phyloP scores from a whole-genome alignment of 2,329 filamentous ascomycete genomes.

The Trichophyton verrucosum region DNA sequence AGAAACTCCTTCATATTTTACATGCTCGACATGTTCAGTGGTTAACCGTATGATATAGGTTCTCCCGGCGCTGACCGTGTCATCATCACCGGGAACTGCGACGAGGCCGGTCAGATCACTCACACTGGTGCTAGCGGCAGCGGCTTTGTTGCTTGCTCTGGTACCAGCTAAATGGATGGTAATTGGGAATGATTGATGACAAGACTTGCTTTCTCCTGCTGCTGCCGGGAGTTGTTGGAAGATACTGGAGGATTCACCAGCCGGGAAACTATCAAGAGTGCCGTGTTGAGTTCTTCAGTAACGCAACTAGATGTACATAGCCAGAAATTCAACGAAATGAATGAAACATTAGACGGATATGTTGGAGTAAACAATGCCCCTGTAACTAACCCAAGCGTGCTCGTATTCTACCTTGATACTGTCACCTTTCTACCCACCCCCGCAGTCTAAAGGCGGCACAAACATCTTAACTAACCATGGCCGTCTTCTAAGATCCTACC shows the following conservation, averaged over 20 bases:
- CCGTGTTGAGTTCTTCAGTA: not conserved
- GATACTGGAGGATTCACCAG: not conserved
- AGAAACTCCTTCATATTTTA: not conserved
- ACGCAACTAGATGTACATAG: not conserved
- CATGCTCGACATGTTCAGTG: not conserved
- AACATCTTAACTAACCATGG: too few relatives aligned
- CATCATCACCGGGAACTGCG: not conserved
- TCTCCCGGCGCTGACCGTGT: not conserved
- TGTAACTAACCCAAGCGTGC: too few relatives aligned
- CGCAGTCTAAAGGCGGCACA: too few relatives aligned
- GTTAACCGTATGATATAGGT: not conserved
- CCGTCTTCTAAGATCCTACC: too few relatives aligned
- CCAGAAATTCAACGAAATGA: not conserved
- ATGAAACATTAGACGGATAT: too few relatives aligned
- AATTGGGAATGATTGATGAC: not conserved
- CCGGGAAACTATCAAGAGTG: not conserved
- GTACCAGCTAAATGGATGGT: not conserved
- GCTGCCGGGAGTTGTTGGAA: not conserved
- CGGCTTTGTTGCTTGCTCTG: not conserved
- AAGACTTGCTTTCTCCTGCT: not conserved
- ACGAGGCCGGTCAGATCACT: not conserved
- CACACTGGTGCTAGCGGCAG: not conserved
- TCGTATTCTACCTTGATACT: too few relatives aligned
- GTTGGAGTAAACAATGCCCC: too few relatives aligned
- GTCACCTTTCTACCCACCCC: too few relatives aligned